These are phyloP conservation scores for Fusarium sp. DNA, from an alignment of 2,329 filamentous ascomycete species.

Conservation along the genomic window DNA sequence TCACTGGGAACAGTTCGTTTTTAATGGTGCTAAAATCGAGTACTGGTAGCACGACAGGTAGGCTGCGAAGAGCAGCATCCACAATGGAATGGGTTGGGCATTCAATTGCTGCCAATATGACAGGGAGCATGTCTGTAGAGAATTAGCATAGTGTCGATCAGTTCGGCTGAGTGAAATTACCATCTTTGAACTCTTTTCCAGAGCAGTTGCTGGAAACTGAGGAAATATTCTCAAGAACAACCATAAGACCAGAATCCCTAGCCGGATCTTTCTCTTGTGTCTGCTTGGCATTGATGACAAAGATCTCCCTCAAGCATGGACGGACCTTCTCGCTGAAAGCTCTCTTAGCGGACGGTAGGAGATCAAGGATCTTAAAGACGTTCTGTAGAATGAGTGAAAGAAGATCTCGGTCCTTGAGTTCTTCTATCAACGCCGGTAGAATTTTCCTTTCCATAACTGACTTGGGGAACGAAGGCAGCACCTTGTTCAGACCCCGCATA, in stretches of 20 bases:
- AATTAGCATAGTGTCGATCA: neutral
- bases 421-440: conserved; percentile 86
- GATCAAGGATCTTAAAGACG: conserved; percentile 86
- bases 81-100: conserved; percentile 90
- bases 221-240: conserved; percentile 85
- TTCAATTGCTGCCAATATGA: conserved; percentile 85
- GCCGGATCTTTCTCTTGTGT: conserved; percentile 79
- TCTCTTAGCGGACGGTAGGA: conserved; percentile 80
- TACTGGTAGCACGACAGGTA: conserved; percentile 84
- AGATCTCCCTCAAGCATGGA: conserved; percentile 86
- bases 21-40: conserved; percentile 98
- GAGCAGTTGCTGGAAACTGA: conserved; percentile 83
- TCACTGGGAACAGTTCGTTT: conserved; percentile 93
- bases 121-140: conserved; percentile 80
- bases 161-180: conserved; percentile 58
- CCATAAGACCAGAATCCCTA: conserved; percentile 90
- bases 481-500: conserved; percentile 86
- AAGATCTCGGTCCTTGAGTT: conserved; percentile 91
- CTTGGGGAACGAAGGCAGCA: conserved; percentile 91
- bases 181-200: conserved; percentile 94
- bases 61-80: conserved; percentile 82
- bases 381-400: conserved; percentile 89
- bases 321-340: conserved; percentile 87
- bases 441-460: conserved; percentile 96
- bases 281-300: conserved; percentile 71